Evolutionary conservation across 306 rosid species (phyloP).

Genomic region (Gastrolobium villosum): DNA sequence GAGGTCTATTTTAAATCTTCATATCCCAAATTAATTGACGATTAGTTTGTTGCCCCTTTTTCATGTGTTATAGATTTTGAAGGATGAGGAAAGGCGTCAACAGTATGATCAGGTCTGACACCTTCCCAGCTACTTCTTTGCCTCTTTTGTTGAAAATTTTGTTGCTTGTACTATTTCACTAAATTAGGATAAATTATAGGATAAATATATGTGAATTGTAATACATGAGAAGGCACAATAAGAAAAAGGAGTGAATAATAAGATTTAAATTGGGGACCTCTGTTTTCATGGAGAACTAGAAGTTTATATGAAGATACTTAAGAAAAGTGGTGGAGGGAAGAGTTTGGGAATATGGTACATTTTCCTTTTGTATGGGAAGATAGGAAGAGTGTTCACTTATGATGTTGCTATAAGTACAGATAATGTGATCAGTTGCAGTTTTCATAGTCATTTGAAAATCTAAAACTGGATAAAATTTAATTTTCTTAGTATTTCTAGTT

Average conservation of each 20-base stretch:
- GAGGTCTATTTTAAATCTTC: constrained; percentile 21
- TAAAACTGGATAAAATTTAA: not conserved
- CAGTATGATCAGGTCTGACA: constrained; percentile 83
- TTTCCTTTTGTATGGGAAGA: not conserved
- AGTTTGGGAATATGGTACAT: not conserved
- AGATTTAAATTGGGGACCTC: not conserved
- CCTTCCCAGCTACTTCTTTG: constrained; percentile 17
- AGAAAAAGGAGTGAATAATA: not conserved
- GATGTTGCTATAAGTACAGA: not conserved
- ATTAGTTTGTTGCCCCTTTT: constrained; percentile 1
- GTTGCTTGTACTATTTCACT: constrained; percentile 13
- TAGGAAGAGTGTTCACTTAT: not conserved
- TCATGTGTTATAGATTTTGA: constrained; percentile 69
- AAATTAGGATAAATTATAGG: not conserved
- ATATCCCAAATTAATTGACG: constrained; percentile 20
- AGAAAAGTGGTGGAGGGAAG: not conserved
- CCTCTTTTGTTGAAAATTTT: not conserved
- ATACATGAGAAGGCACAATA: constrained; percentile 24
- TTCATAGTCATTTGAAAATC: not conserved
- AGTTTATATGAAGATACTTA: not conserved
- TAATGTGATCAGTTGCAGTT: not conserved
- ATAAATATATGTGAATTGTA: not conserved
- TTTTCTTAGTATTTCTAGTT: constrained; percentile 3
- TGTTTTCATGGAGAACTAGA: constrained; percentile 9
- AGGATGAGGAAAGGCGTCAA: constrained; percentile 89